A percentile compares a stretch with the other conserved stretches of the same genome.
These are phyloP conservation scores for Zygosaccharomyces kombuchaensis DNA, from an alignment of 805 yeast species.

Conservation along the genomic window DNA sequence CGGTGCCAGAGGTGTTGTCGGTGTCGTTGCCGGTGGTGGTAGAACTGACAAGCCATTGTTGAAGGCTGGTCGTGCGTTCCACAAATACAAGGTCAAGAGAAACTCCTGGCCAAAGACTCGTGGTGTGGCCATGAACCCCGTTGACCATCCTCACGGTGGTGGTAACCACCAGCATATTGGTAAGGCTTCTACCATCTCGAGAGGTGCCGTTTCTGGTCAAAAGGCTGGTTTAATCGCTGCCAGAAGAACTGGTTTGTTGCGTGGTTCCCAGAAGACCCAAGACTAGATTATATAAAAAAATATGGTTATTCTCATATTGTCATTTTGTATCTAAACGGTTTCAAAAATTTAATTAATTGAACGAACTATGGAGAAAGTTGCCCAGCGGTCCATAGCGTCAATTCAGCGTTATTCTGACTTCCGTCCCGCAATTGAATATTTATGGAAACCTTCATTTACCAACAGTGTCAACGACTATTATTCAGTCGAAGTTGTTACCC, in stretches of 20 bases:
- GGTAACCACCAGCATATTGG: constrained; percentile 99
- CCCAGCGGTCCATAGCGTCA: background rate
- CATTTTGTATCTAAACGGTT: constrained; percentile 24
- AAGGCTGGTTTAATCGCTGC: constrained; percentile 99
- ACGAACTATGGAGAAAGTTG: constrained; percentile 1
- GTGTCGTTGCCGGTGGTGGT: constrained; percentile 99
- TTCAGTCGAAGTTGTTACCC: no score
- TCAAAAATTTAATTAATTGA: constrained; percentile 14
- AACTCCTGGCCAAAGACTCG: constrained; percentile 99
- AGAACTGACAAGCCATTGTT: constrained; percentile 99
- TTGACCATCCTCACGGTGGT: constrained; percentile 99
- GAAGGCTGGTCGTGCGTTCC: constrained; percentile 99
- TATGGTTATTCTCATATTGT: constrained; percentile 28
- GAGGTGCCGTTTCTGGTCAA: constrained; percentile 99
- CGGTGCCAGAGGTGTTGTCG: constrained; percentile 98
- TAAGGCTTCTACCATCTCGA: constrained; percentile 98
- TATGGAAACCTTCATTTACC: no score
- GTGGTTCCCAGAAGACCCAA: constrained; percentile 97
- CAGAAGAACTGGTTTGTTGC: constrained; percentile 99
- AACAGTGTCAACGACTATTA: no score
- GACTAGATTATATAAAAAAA: constrained; percentile 45
- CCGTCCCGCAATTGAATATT: no score
- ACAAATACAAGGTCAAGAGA: constrained; percentile 98
- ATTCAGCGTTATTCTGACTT: no score
- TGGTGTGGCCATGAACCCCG: constrained; percentile 99